phyloP scores from a whole-genome alignment of 495 filamentous ascomycete species.

The Annulohypoxylon stygium region DNA sequence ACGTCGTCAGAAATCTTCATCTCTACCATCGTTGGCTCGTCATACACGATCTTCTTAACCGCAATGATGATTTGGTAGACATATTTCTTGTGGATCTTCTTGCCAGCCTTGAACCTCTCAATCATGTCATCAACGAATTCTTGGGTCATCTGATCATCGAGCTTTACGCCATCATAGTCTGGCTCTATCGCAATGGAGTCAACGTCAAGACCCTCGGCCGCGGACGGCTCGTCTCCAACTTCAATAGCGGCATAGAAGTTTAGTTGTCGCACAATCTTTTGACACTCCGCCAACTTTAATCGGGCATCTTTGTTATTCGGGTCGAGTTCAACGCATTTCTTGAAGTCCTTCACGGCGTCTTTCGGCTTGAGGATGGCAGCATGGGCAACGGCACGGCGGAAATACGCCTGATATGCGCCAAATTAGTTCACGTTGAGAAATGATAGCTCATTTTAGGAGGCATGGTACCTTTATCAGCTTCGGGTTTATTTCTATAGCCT shows the following conservation, averaged over 20 bases:
- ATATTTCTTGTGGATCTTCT: conserved; percentile 96
- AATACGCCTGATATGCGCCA: conserved; percentile 78
- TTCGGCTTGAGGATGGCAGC: conserved; percentile 88
- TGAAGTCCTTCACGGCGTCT: conserved; percentile 93
- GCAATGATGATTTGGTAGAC: conserved; percentile 94
- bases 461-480: conserved; percentile 80
- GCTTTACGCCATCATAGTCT: conserved; percentile 83
- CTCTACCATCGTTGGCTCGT: conserved; percentile 98
- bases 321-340: conserved; percentile 85
- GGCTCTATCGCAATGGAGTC: conserved; percentile 85
- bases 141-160: conserved; percentile 89
- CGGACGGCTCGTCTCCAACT: conserved; percentile 88
- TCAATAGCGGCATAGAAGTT: conserved; percentile 97
- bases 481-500: conserved; percentile 92
- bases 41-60: conserved; percentile 88
- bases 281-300: conserved; percentile 88
- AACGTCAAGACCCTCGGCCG: conserved; percentile 89
- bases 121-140: conserved; percentile 99
- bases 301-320: conserved; percentile 91
- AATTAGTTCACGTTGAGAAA: conserved; percentile 15
- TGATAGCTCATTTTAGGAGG: background rate
- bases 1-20: conserved; percentile 81
- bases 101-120: conserved; percentile 92
- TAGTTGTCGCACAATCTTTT: conserved; percentile 89
- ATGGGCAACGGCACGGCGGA: conserved; percentile 90